These are phyloP conservation scores for Boletus insuetus DNA, from an alignment of 768 basidiomycete species.

Conservation along the genomic window DNA sequence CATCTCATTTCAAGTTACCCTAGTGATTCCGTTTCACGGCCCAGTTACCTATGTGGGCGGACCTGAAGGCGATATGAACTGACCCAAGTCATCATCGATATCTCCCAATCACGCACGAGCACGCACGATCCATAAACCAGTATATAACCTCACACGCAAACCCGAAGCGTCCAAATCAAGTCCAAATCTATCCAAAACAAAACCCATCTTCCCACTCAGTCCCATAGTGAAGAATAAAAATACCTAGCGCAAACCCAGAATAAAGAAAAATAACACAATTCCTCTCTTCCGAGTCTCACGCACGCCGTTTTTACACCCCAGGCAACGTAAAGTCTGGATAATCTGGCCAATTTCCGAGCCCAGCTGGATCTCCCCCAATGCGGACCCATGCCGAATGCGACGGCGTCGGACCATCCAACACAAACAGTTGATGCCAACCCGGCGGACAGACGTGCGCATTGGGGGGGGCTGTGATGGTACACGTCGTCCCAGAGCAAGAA, in stretches of 20 bases:
- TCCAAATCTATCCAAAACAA: no score
- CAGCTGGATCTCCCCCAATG: conserved; percentile 72
- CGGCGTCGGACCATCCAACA: conserved; percentile 77
- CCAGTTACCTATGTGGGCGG: no score
- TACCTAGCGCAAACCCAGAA: not conserved
- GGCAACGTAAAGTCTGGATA: conserved; percentile 66
- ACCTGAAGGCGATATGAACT: no score
- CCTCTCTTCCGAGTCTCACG: not conserved
- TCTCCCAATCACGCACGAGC: no score
- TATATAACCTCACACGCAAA: no score
- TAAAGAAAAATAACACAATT: not conserved
- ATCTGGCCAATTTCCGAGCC: conserved; percentile 72
- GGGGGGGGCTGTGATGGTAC: conserved; percentile 78
- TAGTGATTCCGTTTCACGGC: no score
- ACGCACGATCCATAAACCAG: no score
- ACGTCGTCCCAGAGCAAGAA: conserved; percentile 61
- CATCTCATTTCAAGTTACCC: no score
- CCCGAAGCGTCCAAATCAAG: no score
- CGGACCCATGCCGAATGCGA: conserved; percentile 73
- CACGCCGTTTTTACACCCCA: conserved; percentile 38
- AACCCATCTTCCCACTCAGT: no score
- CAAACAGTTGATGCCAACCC: conserved; percentile 73
- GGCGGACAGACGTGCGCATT: conserved; percentile 67
- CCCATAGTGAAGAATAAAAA: no score
- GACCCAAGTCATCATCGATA: no score